Percentiles rank a stretch among this genome's conserved stretches.
Evolutionary conservation across 2,329 filamentous ascomycete species (phyloP).

Genomic region (Fusarium sulawesiense): DNA sequence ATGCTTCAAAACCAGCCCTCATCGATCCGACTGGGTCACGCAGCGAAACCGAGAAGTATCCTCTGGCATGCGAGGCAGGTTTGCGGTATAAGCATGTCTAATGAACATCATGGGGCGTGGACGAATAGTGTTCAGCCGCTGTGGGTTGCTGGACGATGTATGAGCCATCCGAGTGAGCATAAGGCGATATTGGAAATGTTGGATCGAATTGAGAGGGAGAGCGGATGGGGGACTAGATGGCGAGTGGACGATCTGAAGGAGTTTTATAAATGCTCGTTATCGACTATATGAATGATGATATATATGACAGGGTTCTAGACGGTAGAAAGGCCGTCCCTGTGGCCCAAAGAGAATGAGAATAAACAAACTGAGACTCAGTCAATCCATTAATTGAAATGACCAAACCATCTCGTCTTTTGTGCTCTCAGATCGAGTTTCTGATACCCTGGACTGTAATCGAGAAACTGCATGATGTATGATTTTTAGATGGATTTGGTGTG

Average conservation of each 20-base stretch:
- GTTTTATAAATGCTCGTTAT: slow-evolving; percentile 50
- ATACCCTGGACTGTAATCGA: neutral
- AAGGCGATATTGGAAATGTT: slow-evolving; percentile 58
- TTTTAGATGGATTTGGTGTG: no score
- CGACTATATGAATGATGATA: slow-evolving; percentile 8
- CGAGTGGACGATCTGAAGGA: slow-evolving; percentile 63
- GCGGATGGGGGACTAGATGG: slow-evolving; percentile 66
- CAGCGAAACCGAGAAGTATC: slow-evolving; percentile 52
- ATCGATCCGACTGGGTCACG: slow-evolving; percentile 56
- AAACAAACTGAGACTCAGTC: neutral
- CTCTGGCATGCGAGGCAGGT: slow-evolving; percentile 66
- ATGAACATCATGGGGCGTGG: slow-evolving; percentile 64
- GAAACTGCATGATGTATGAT: no score
- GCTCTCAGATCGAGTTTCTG: neutral
- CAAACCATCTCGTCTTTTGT: neutral
- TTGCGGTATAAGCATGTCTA: slow-evolving; percentile 64
- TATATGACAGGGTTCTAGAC: neutral
- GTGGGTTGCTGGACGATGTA: slow-evolving; percentile 63
- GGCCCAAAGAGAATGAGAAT: neutral
- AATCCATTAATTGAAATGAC: neutral
- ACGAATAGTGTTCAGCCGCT: slow-evolving; percentile 66
- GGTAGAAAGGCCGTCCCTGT: neutral
- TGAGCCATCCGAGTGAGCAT: slow-evolving; percentile 60
- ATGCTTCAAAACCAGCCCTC: slow-evolving; percentile 61
- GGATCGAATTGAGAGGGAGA: slow-evolving; percentile 62